phyloP scores from a whole-genome alignment of 1,139 yeast genomes.

The Pichia terricola region DNA sequence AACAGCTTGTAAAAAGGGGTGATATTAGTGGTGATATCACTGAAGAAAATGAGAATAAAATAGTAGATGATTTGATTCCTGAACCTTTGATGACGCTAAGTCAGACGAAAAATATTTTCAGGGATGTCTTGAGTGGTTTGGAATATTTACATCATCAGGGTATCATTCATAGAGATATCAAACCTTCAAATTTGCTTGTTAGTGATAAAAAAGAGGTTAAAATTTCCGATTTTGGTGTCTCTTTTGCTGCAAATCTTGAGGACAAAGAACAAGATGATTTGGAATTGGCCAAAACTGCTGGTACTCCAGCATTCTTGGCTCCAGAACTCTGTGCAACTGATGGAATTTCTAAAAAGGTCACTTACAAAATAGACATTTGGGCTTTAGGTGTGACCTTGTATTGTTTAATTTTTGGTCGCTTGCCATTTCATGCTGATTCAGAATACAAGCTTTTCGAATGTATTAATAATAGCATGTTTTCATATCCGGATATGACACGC shows the following conservation, averaged over 20 bases:
- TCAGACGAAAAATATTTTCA: conserved; percentile 60
- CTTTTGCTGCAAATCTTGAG: conserved; percentile 60
- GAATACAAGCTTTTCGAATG: conserved; percentile 82
- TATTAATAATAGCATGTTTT: conserved; percentile 55
- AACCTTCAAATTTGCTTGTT: conserved; percentile 86
- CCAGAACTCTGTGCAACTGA: conserved; percentile 62
- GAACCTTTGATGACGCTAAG: conserved; percentile 55
- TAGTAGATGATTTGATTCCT: conserved; percentile 9
- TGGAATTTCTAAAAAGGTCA: conserved; percentile 35
- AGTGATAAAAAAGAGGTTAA: conserved; percentile 69
- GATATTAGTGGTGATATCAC: conserved; percentile 7
- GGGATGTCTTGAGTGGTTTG: conserved; percentile 82
- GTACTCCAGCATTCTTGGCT: conserved; percentile 81
- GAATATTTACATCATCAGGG: conserved; percentile 93
- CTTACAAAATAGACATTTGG: conserved; percentile 88
- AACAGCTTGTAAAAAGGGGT: neutral
- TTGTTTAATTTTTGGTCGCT: conserved; percentile 77
- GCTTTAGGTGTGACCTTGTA: conserved; percentile 90
- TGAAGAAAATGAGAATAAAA: neutral
- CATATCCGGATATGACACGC: conserved; percentile 43
- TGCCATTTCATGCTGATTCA: conserved; percentile 85
- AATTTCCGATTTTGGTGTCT: conserved; percentile 94
- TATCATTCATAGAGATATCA: conserved; percentile 91
- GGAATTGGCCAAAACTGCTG: conserved; percentile 84
- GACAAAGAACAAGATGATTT: conserved; percentile 60